Percentiles rank a stretch among this genome's conserved stretches.
phyloP scores from a whole-genome alignment of 768 basidiomycete species.

The Leccinum subgranulosum region DNA sequence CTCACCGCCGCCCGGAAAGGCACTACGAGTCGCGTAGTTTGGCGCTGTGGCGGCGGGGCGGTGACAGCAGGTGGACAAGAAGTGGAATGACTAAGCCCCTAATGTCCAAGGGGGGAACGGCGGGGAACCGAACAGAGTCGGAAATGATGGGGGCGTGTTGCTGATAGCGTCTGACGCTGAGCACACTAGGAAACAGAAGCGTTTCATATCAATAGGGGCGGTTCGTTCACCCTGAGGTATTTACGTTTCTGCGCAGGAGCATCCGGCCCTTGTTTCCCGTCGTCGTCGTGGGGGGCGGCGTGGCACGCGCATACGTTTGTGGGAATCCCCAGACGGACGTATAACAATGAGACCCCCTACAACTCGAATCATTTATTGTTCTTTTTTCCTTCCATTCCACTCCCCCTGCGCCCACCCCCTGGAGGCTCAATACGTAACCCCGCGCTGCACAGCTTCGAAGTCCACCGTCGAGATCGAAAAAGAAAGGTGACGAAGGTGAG shows the following conservation, averaged over 20 bases:
- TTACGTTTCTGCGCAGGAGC: constrained; percentile 3
- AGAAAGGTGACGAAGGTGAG: neutral
- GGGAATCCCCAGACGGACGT: neutral
- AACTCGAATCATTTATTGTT: neutral
- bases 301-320: neutral
- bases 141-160: neutral
- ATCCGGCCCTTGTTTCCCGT: neutral
- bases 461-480: neutral
- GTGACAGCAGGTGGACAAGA: neutral
- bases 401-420: neutral
- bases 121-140: neutral
- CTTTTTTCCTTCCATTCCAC: neutral
- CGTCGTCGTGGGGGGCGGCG: neutral
- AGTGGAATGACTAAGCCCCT: neutral
- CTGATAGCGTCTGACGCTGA: neutral
- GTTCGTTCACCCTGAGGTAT: constrained; percentile 3
- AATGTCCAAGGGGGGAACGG: neutral
- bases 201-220: constrained; percentile 13
- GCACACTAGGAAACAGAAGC: constrained; percentile 5
- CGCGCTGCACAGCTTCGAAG: neutral
- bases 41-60: neutral
- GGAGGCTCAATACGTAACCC: neutral
- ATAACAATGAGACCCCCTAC: neutral
- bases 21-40: neutral
- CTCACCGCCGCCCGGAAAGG: neutral